These are phyloP conservation scores for Candida multigemmis DNA, from an alignment of 805 yeast genomes.

Conservation along the genomic window DNA sequence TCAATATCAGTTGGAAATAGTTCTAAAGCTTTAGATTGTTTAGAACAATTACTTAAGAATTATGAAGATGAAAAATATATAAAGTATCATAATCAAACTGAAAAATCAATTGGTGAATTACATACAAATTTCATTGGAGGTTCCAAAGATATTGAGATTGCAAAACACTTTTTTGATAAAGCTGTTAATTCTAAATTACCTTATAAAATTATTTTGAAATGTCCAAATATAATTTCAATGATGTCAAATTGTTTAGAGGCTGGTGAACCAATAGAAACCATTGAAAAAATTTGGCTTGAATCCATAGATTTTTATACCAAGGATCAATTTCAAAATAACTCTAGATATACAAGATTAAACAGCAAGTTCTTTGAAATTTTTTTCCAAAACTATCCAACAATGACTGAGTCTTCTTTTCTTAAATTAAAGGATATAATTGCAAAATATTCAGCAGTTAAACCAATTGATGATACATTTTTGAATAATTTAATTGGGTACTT, in stretches of 20 bases:
- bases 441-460: conserved; percentile 45
- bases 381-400: conserved; percentile 47
- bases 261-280: conserved; percentile 48
- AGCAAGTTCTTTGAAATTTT: conserved; percentile 61
- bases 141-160: conserved; percentile 62
- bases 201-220: conserved; percentile 60
- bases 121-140: conserved; percentile 74
- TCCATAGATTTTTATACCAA: conserved; percentile 44
- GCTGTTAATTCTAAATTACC: conserved; percentile 67
- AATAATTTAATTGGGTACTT: conserved; percentile 65
- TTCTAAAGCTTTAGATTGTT: conserved; percentile 54
- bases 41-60: conserved; percentile 49
- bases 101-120: conserved; percentile 51
- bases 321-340: conserved; percentile 35
- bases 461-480: conserved; percentile 72
- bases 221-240: conserved; percentile 61
- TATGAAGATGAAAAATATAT: conserved; percentile 26
- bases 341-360: conserved; percentile 65
- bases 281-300: conserved; percentile 53
- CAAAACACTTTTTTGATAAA: conserved; percentile 66
- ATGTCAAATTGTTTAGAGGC: conserved; percentile 51
- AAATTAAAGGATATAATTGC: conserved; percentile 49
- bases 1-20: conserved; percentile 58
- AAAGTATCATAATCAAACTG: conserved; percentile 2
- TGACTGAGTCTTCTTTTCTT: conserved; percentile 45